phyloP scores from a whole-genome alignment of 805 yeast species.

The Metschnikowia dekortorum region DNA sequence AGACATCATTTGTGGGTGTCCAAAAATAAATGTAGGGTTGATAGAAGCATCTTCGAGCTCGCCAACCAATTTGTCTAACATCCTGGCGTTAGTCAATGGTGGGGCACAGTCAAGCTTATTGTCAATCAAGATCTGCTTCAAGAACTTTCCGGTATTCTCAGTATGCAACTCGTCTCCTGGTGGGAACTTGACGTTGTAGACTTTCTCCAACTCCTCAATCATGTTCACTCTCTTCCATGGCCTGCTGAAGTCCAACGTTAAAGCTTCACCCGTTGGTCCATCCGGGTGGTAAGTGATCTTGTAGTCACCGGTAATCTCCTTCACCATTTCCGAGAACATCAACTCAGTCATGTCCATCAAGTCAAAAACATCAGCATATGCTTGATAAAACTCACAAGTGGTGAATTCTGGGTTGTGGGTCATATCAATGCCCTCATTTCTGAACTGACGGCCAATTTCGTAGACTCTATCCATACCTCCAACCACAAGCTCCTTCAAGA shows the following conservation, averaged over 20 bases:
- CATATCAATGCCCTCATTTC: constrained; percentile 98
- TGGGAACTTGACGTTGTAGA: constrained; percentile 85
- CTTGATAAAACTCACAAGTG: constrained; percentile 97
- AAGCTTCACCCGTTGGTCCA: constrained; percentile 78
- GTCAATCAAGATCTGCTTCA: constrained; percentile 72
- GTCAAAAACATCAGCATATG: constrained; percentile 95
- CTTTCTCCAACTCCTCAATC: constrained; percentile 93
- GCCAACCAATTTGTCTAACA: constrained; percentile 97
- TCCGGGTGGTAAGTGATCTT: constrained; percentile 87
- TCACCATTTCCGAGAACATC: constrained; percentile 95
- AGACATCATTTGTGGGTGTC: constrained; percentile 99
- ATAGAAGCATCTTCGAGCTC: constrained; percentile 91
- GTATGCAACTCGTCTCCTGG: constrained; percentile 94
- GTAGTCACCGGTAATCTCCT: constrained; percentile 88
- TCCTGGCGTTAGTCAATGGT: constrained; percentile 94
- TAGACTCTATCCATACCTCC: constrained; percentile 98
- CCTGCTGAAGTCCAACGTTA: constrained; percentile 81
- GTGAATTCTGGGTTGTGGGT: constrained; percentile 99
- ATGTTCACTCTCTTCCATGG: constrained; percentile 99
- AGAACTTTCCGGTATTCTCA: constrained; percentile 85
- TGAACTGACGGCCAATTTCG: constrained; percentile 97
- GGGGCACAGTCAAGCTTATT: constrained; percentile 86
- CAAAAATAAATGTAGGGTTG: constrained; percentile 96
- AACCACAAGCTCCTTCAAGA: constrained; percentile 92
- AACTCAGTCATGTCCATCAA: constrained; percentile 92